Conservation (phyloP, 2,329 filamentous ascomycete species). For the Parasarocladium wereldwijsianum region DNA sequence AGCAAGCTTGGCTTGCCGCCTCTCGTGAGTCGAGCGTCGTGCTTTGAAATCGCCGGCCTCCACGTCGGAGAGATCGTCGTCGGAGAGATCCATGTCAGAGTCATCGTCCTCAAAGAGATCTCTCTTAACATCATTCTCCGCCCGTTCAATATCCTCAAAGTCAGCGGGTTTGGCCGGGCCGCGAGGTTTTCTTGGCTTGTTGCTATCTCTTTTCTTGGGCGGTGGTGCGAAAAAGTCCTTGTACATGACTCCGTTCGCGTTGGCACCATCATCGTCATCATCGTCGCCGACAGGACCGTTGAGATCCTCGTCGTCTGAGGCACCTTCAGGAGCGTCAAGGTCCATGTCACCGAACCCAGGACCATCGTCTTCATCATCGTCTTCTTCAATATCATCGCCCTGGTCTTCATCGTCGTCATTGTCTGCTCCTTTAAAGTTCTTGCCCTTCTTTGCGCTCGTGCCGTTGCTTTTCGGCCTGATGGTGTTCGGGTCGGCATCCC, state of each 20-base stretch:
- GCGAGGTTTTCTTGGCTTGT: constrained; percentile 27
- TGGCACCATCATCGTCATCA: constrained; percentile 29
- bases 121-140: constrained; percentile 74
- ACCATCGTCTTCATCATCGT: constrained; percentile 59
- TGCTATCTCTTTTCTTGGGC: constrained; percentile 48
- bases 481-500: constrained; percentile 62
- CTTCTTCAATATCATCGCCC: constrained; percentile 32
- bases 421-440: constrained; percentile 21
- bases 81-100: constrained; percentile 49
- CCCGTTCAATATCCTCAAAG: constrained; percentile 59
- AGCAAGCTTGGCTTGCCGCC: constrained; percentile 67
- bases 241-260: constrained; percentile 83
- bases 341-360: constrained; percentile 74
- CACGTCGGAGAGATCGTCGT: constrained; percentile 48
- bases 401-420: constrained; percentile 13
- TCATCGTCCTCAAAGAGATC: constrained; percentile 72
- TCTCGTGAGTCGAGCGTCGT: constrained; percentile 73
- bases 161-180: constrained; percentile 30
- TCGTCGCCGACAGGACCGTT: constrained; percentile 23
- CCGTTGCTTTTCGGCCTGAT: constrained; percentile 5
- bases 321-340: constrained; percentile 58
- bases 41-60: constrained; percentile 57
- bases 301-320: constrained; percentile 40
- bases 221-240: constrained; percentile 90
- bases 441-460: constrained; percentile 16